Percentiles rank a stretch among this genome's conserved stretches.
phyloP scores from a whole-genome alignment of 495 filamentous ascomycete genomes.

The Venustampulla echinocandica region DNA sequence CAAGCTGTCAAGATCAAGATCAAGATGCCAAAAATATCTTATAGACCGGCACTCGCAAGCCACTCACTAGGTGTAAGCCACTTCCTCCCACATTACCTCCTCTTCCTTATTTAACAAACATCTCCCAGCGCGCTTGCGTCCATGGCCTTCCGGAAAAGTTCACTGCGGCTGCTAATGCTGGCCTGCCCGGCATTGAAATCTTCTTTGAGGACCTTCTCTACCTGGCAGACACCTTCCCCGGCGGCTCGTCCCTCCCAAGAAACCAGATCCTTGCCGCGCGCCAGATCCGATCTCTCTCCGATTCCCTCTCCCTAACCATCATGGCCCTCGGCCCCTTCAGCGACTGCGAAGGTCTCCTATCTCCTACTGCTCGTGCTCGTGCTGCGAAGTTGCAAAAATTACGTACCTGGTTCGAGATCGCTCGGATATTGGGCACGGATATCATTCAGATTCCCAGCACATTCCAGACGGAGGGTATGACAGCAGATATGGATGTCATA shows the following conservation, averaged over 20 bases:
- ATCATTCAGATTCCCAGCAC: conserved; percentile 75
- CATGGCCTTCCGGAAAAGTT: conserved; percentile 57
- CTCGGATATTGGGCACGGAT: conserved; percentile 60
- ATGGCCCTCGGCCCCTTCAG: conserved; percentile 71
- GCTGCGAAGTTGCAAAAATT: conserved; percentile 54
- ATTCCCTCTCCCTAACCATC: conserved; percentile 48
- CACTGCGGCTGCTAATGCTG: conserved; percentile 52
- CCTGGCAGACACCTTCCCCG: conserved; percentile 36
- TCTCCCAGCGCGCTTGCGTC: conserved; percentile 35
- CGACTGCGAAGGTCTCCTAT: conserved; percentile 69
- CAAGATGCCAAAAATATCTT: too few species aligned
- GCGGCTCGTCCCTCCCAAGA: conserved; percentile 22
- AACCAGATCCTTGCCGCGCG: conserved; percentile 51
- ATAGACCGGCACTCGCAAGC: conserved; percentile 12
- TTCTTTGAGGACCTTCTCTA: conserved; percentile 73
- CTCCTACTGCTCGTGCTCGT: conserved; percentile 45
- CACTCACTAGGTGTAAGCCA: conserved; percentile 12
- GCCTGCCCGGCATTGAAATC: conserved; percentile 65
- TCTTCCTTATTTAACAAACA: conserved; percentile 5
- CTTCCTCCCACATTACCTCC: neutral
- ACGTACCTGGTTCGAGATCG: conserved; percentile 61
- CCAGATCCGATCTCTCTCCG: conserved; percentile 46
- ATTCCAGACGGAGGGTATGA: conserved; percentile 51
- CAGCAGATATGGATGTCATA: conserved; percentile 40
- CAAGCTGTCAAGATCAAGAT: too few species aligned